These are phyloP conservation scores for Colletotrichum truncatum DNA, from an alignment of 2,329 filamentous ascomycete species.

Conservation along the genomic window DNA sequence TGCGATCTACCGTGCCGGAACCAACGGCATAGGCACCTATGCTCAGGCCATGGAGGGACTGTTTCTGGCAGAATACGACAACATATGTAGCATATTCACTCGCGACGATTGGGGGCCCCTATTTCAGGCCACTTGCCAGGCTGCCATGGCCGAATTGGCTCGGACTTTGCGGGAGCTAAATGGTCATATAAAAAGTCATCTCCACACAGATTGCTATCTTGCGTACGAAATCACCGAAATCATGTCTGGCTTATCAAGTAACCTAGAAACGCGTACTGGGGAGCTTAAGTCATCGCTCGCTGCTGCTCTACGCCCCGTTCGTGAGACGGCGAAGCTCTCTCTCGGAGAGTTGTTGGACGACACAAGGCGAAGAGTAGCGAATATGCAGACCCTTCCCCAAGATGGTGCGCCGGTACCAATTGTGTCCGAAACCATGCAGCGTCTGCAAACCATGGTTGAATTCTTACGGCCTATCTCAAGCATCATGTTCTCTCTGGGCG, in stretches of 20 bases:
- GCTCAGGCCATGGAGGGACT: conserved; percentile 87
- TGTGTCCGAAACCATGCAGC: conserved; percentile 85
- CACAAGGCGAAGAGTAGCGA: conserved; percentile 74
- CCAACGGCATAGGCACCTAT: conserved; percentile 92
- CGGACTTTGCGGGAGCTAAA: conserved; percentile 91
- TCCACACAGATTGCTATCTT: conserved; percentile 91
- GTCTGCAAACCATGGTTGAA: conserved; percentile 85
- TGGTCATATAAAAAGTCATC: conserved; percentile 84
- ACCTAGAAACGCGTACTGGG: conserved; percentile 83
- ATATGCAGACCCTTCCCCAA: conserved; percentile 73
- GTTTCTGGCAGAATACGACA: conserved; percentile 89
- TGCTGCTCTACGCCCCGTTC: conserved; percentile 86
- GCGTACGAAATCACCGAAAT: conserved; percentile 96
- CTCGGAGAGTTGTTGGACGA: conserved; percentile 86
- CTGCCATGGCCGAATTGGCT: conserved; percentile 81
- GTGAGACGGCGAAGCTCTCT: conserved; percentile 90
- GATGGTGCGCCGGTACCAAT: conserved; percentile 84
- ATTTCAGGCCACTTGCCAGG: conserved; percentile 81
- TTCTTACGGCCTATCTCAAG: conserved; percentile 88
- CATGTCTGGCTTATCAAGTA: conserved; percentile 80
- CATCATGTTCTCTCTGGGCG: conserved; percentile 90
- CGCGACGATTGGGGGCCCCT: conserved; percentile 85
- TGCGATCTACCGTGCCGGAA: conserved; percentile 86
- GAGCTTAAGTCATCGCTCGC: conserved; percentile 86
- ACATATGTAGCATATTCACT: conserved; percentile 86